Evolutionary conservation across 1,284 basidiomycete genomes (phyloP).

Genomic region (Heimioporus punctisporus): DNA sequence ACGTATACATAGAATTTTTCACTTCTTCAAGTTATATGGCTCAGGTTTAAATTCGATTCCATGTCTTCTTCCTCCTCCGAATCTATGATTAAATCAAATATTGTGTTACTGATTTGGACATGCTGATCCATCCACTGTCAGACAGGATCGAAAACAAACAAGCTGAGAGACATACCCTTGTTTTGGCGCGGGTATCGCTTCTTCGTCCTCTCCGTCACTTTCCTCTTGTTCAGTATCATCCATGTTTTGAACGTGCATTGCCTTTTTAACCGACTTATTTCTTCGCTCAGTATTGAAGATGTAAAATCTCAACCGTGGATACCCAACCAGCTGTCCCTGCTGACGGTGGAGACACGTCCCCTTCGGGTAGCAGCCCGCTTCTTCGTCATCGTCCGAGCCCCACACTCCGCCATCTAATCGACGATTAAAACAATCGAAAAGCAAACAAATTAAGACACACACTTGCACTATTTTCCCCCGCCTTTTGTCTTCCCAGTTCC

Average conservation of each 20-base stretch:
- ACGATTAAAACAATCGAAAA: too few relatives aligned
- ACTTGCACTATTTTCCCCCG: conserved; percentile 41
- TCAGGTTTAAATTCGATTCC: too few relatives aligned
- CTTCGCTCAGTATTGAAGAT: not conserved
- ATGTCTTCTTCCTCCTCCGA: conserved; percentile 11
- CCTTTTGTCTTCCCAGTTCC: conserved; percentile 23
- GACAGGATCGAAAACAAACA: not conserved
- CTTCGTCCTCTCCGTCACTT: conserved; percentile 10
- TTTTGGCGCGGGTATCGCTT: conserved; percentile 20
- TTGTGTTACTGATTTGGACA: conserved; percentile 5
- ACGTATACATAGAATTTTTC: too few relatives aligned
- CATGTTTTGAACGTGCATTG: conserved; percentile 16
- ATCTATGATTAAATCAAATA: conserved; percentile 31
- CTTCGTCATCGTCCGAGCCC: too few relatives aligned
- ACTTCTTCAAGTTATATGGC: too few relatives aligned
- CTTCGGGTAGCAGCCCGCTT: conserved; percentile 13
- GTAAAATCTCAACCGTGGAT: not conserved
- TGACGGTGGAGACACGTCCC: conserved; percentile 34
- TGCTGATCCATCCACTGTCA: not conserved
- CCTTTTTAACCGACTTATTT: conserved; percentile 39
- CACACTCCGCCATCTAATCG: too few relatives aligned
- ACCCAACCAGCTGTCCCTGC: conserved; percentile 44
- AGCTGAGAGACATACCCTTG: conserved; percentile 7
- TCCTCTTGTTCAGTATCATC: conserved; percentile 40
- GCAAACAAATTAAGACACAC: conserved; percentile 3